Base-by-base conservation (phyloP, 768 basidiomycete species). In the Hemileccinum impolitum region DNA sequence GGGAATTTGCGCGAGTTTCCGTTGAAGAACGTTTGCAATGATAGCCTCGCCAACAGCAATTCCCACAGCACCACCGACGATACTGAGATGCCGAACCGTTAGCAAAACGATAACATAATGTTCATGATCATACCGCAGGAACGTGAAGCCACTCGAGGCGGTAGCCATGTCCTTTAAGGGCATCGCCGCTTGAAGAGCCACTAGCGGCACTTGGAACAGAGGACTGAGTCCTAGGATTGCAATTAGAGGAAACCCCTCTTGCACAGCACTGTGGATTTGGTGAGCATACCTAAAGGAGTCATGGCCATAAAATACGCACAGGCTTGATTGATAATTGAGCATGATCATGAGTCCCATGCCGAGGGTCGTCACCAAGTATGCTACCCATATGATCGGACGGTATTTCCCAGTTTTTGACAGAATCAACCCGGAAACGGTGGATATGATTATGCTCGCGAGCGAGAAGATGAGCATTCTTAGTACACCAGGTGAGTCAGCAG, bases 91-190 rank as follows among this genome's bases (percentile, higher is more conserved):
- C 26, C 51, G 28, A 31, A 39, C 31, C 34, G n/a, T 53, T 14
- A 45, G 48, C 11, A 30, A 28, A 7, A 17, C 36, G 4, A 17
- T 13, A 5, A 36, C 37, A 13, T 6, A 9, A 36, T 18, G 12
- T n/a, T 12, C 14, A 34, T 28, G 7, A n/a, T 48, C 68, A 26
- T 61, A 83, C 80, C 85, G 76, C 54, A 92, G 70, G 60, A 93
- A 84, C 19, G 79, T 78, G 59, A 84, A 86, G 0, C 82, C 81
- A 1, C 78, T 72, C 0, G 90, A 90, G 47, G 81, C 82, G 3
- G 90, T 90, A 2, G 90, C 88, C 88, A 92, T 90, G 55, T 92
- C 88, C 57, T 82, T 84, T 14, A 89, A 58, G 0, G 91, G 91
- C 90, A 94, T 94, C 1, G 90, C 84, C 1, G 89, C 87, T 68